A percentile compares a stretch with the other conserved stretches of the same genome.
These are phyloP conservation scores for Penicillium bovifimosum DNA, from an alignment of 495 filamentous ascomycete species.

Conservation along the genomic window DNA sequence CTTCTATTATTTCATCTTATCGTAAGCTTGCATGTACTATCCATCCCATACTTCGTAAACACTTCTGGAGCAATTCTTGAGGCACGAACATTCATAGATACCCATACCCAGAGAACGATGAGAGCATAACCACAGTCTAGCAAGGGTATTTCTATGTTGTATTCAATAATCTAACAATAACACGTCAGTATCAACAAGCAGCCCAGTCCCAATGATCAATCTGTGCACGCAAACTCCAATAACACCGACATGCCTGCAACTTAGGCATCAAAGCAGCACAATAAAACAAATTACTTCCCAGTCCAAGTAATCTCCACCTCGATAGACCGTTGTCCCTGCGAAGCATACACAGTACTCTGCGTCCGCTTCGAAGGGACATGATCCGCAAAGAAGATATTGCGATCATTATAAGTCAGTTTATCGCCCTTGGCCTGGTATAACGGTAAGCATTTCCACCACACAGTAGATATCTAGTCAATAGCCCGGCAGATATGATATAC, in stretches of 20 bases:
- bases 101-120: no score
- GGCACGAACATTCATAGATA: no score
- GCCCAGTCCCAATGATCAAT: no score
- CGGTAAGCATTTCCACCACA: neutral
- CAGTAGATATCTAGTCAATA: neutral
- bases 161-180: no score
- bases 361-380: constrained; percentile 49
- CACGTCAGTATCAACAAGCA: no score
- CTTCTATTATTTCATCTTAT: neutral
- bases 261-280: neutral
- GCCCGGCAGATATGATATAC: no score
- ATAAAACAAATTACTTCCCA: neutral
- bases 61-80: no score
- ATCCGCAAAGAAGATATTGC: constrained; percentile 52
- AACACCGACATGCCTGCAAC: neutral
- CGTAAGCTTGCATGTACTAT: no score
- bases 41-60: no score
- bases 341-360: constrained; percentile 36
- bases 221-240: no score
- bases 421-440: constrained; percentile 30
- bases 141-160: no score
- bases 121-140: no score
- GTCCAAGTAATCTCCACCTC: constrained; percentile 38
- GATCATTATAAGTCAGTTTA: constrained; percentile 44
- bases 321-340: constrained; percentile 31